Percentiles rank a stretch among this genome's conserved stretches.
Evolutionary conservation across 768 basidiomycete genomes (phyloP).

Genomic region (Boletus reticulatus): DNA sequence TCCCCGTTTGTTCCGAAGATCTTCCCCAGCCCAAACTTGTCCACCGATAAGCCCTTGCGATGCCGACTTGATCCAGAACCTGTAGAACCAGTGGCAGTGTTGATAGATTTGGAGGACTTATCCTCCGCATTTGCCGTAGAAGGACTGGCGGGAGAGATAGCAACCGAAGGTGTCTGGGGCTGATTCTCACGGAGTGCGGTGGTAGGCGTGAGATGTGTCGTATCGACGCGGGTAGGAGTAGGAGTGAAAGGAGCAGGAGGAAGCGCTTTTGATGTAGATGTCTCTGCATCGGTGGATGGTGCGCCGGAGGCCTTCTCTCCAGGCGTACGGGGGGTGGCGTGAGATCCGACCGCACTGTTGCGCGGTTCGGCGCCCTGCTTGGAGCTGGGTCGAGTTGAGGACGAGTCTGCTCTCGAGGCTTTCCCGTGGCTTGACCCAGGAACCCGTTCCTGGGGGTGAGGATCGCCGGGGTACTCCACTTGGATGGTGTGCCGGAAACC

Average conservation of each 20-base stretch:
- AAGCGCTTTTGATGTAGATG: constrained; percentile 26
- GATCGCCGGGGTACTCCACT: constrained; percentile 82
- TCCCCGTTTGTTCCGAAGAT: constrained; percentile 54
- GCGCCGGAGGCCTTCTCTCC: constrained; percentile 18
- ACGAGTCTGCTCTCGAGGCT: constrained; percentile 13
- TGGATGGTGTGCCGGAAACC: constrained; percentile 91
- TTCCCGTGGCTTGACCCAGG: constrained; percentile 22
- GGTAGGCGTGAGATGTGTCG: constrained; percentile 20
- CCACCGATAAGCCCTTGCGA: constrained; percentile 69
- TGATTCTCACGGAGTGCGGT: constrained; percentile 28
- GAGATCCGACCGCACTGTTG: constrained; percentile 13
- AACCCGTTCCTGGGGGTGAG: constrained; percentile 23
- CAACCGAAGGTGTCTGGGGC: constrained; percentile 29
- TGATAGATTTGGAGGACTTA: constrained; percentile 28
- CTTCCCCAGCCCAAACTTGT: constrained; percentile 77
- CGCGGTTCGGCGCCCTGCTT: constrained; percentile 16
- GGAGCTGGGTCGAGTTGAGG: constrained; percentile 9
- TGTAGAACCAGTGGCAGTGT: constrained; percentile 29
- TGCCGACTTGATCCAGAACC: constrained; percentile 51
- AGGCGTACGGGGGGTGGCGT: not conserved
- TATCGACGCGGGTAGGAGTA: constrained; percentile 19
- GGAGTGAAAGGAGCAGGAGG: constrained; percentile 28
- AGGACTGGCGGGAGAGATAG: constrained; percentile 44
- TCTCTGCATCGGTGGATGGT: constrained; percentile 12
- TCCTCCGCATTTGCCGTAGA: constrained; percentile 32